Percentiles rank a stretch among this genome's conserved stretches.
These are phyloP conservation scores for Cardiospermum halicacabum DNA, from an alignment of 345 rosid genomes.

Conservation along the genomic window DNA sequence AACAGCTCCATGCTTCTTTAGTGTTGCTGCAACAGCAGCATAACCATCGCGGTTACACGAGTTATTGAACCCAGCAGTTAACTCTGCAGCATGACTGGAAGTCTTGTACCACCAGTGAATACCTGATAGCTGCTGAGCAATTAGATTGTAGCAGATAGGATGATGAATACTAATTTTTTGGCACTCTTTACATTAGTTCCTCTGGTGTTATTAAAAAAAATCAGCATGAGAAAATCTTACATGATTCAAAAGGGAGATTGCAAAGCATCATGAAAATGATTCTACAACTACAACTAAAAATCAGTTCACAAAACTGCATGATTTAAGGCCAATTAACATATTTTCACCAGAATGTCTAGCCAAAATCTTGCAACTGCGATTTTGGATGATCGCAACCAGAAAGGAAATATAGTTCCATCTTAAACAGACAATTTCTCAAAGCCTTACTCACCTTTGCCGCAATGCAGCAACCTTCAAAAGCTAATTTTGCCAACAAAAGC, in stretches of 20 bases:
- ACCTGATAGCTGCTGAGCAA: constrained; percentile 81
- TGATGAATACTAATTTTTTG: constrained; percentile 19
- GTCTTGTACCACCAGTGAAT: constrained; percentile 98
- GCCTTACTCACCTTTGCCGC: constrained; percentile 70
- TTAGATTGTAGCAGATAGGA: constrained; percentile 32
- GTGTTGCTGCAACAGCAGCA: constrained; percentile 57
- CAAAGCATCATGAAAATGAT: neutral
- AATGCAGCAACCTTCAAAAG: constrained; percentile 67
- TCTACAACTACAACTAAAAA: neutral
- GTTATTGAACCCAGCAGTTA: constrained; percentile 92
- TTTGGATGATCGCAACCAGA: neutral
- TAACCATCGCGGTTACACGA: constrained; percentile 91
- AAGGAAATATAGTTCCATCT: neutral
- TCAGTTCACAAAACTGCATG: neutral
- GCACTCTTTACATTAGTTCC: constrained; percentile 3
- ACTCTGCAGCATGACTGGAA: constrained; percentile 90
- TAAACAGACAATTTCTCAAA: constrained; percentile 10
- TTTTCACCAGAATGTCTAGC: neutral
- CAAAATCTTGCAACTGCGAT: neutral
- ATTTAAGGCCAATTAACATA: neutral
- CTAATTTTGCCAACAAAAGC: constrained; percentile 81
- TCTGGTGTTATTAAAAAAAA: constrained; percentile 2
- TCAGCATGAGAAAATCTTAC: neutral
- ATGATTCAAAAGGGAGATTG: neutral
- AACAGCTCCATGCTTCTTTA: constrained; percentile 70